Base-by-base conservation (phyloP, 176 grass and related monocot genomes). In the Phragmites australis region DNA sequence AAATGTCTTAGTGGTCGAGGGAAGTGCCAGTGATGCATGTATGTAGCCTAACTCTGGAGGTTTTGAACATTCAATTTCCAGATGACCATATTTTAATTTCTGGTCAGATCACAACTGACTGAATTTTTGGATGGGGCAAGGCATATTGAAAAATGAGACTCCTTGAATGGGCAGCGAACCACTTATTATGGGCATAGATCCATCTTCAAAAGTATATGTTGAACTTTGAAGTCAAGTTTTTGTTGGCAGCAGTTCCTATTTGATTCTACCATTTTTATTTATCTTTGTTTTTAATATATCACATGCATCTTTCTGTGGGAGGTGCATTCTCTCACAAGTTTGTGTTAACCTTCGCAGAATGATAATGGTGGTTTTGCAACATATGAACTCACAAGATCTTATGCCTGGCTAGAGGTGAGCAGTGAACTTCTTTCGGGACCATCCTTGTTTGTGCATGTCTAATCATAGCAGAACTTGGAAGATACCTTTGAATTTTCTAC, bases 381-480 rank as follows among this genome's bases (percentile, higher is more conserved):
- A 70, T 97, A 92, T 84, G 94, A 97, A 83, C 90, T 97, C 52
- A 90, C 92, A 61, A 88, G 94, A 60, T 94, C 94, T 80, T 97
- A 90, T 87, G 77, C 87, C 19, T 97, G 94, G 94, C 68, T 97
- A 83, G 94, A 97, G 94, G 94, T 97, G 45, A 68, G 84, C 76
- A 65, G 9, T 66, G 46, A 61, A 75, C 49, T 71, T 40, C 59
- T 47, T 67, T 58, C 19, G 75, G 32, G 31, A 18, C 61, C 46
- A 8, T 79, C 8, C 63, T 66, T 23, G 30, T 65, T 13, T 21
- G 0, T 16, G 32, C n/a, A 63, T 42, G 15, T 73, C 21, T 49
- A 50, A 39, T 29, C 44, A 74, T n/a, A 6, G n/a, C 19, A 15
- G 18, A 69, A 30, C 55, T 39, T 29, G 30, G 32, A 79, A 7